Conservation (phyloP, 208 protist species). For the Leptomonas seymouri region DNA sequence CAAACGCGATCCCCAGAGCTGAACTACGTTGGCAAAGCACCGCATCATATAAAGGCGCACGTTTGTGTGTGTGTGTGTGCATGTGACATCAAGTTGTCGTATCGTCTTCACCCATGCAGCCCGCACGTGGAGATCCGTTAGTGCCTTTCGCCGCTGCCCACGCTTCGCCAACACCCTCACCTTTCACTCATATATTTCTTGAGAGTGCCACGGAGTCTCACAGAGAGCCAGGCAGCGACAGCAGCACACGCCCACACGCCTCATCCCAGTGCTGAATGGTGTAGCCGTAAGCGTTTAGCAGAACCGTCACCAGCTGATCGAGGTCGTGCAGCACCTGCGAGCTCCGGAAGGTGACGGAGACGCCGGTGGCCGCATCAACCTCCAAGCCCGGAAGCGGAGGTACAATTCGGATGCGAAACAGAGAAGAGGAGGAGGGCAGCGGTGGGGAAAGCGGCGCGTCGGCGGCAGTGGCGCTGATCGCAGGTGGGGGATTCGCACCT, state of each 20-base stretch:
- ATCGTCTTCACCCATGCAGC: too few species aligned
- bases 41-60: too few species aligned
- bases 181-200: background rate
- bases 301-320: conserved; percentile 62
- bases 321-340: conserved; percentile 45
- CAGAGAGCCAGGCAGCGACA: conserved; percentile 33
- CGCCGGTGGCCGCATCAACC: conserved; percentile 28
- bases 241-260: conserved; percentile 50
- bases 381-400: conserved; percentile 48
- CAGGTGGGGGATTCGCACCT: background rate
- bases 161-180: too few species aligned
- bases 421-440: background rate
- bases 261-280: conserved; percentile 72
- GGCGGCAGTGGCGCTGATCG: background rate
- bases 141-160: too few species aligned
- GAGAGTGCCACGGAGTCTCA: background rate
- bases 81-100: too few species aligned
- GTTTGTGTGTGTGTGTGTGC: too few species aligned
- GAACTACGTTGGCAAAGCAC: too few species aligned
- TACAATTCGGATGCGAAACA: conserved; percentile 28
- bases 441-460: background rate
- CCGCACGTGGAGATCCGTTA: too few species aligned
- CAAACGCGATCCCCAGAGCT: too few species aligned
- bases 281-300: conserved; percentile 69
- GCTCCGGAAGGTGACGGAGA: conserved; percentile 30